A percentile compares a stretch with the other conserved stretches of the same genome.
phyloP scores from a whole-genome alignment of 495 filamentous ascomycete species.

The Daldinia bambusicola region DNA sequence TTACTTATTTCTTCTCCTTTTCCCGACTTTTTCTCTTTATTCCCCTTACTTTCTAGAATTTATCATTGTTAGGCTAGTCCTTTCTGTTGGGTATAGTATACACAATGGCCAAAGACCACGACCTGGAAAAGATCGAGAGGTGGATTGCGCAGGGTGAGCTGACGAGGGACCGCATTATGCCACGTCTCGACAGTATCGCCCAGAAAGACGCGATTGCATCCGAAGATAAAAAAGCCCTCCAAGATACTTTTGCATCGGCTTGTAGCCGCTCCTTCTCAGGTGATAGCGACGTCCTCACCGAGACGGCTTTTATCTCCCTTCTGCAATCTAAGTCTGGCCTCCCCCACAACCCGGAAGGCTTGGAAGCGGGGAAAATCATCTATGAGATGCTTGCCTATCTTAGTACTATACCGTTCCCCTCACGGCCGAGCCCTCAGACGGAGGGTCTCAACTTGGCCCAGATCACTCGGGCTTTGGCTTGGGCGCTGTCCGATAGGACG shows the following conservation, averaged over 20 bases:
- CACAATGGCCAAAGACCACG: slow-evolving; percentile 8
- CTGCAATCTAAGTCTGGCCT: slow-evolving; percentile 26
- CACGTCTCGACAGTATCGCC: slow-evolving; percentile 25
- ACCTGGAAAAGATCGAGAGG: slow-evolving; percentile 4
- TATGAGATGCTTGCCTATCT: slow-evolving; percentile 38
- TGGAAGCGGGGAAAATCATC: slow-evolving; percentile 31
- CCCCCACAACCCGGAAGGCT: slow-evolving; percentile 4
- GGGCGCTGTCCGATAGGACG: slow-evolving; percentile 28
- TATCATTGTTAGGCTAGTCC: no score
- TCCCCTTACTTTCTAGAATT: not conserved
- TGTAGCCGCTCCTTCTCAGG: slow-evolving; percentile 5
- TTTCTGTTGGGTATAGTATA: not conserved
- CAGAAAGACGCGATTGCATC: not conserved
- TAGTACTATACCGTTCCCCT: slow-evolving; percentile 32
- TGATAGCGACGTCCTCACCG: slow-evolving; percentile 17
- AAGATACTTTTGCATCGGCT: slow-evolving; percentile 20
- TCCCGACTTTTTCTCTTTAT: not conserved
- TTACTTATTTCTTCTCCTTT: not conserved
- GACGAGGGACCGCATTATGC: slow-evolving; percentile 22
- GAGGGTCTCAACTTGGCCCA: slow-evolving; percentile 27
- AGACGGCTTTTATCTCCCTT: slow-evolving; percentile 32
- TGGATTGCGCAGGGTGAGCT: slow-evolving; percentile 30
- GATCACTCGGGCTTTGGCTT: slow-evolving; percentile 33
- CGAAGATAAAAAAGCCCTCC: slow-evolving; percentile 15
- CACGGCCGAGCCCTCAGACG: not conserved